Evolutionary conservation across 2,329 filamentous ascomycete genomes (phyloP), one percentile per base, ranked within the genome.

Genomic region (Magnaporthiopsis rhizophila): DNA sequence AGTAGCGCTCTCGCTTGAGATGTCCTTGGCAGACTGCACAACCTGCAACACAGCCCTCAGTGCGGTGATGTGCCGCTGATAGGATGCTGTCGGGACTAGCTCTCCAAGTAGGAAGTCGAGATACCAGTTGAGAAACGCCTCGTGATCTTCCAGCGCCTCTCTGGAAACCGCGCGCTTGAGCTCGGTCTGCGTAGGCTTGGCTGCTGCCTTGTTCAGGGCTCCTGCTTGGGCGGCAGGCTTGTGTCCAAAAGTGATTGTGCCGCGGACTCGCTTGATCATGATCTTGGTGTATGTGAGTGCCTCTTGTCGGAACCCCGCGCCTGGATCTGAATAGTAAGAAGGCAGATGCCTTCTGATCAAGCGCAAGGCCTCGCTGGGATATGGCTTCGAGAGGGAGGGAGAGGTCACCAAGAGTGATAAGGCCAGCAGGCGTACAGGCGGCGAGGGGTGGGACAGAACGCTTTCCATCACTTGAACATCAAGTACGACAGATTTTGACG

Each of bases 221-320:
- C 28, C 15, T 21, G 61, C 36, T 26, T 30, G 24, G 2, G 61
- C 26, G 21, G 13, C 9, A 53, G 30, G 15, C 32, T 62, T 62
- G 13, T 56, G 28, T 13, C 34, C 38, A n/a, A 53, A 28, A 6
- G 38, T 32, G 18, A 63, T 58, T 34, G 88, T 84, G 30, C 87
- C 87, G 68, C 89, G 83, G 5, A 96, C 78, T 58, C 93, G 87
- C 69, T 89, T 88, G 65, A 93, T 85, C 73, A 98, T 86, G 69
- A 88, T 87, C 66, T 91, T 88, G 2, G 89, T 86, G 67, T 90
- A 84, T 30, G 87, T 86, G 32, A 94, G 81, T 1, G 96, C 81
- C 69, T 96, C 91, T 65, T 93, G 89, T 65, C 95, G 86, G 68
- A 93, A 89, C 70, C 94, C 92, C 7, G 94, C 88, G 72, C 97